Percentiles rank a stretch among this genome's conserved stretches.
These are phyloP conservation scores for Rhizopus arrhizus DNA, from an alignment of 371 early-diverging fungal species.

Conservation along the genomic window DNA sequence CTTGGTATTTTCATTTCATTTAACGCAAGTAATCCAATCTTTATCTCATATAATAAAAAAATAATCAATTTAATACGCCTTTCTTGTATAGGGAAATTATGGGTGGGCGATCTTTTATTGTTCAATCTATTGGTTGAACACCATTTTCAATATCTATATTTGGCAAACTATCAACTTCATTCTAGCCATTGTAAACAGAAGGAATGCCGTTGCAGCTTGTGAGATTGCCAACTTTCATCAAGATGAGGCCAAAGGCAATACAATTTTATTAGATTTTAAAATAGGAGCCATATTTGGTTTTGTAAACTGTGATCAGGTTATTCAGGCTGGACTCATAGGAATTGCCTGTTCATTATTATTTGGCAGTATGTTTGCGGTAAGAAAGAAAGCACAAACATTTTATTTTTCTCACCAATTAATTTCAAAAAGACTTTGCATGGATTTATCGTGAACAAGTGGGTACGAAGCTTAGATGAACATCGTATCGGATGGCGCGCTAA, in stretches of 20 bases:
- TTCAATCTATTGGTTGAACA: constrained; percentile 41
- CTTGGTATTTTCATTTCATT: constrained; percentile 40
- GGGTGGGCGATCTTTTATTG: constrained; percentile 42
- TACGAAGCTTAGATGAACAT: constrained; percentile 12
- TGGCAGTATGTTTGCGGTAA: constrained; percentile 42
- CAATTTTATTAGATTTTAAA: constrained; percentile 42
- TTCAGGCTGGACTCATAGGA: constrained; percentile 46
- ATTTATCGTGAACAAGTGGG: constrained; percentile 14
- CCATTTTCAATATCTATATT: constrained; percentile 30
- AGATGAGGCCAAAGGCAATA: constrained; percentile 23
- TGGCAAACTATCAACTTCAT: constrained; percentile 44
- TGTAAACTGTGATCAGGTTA: constrained; percentile 47
- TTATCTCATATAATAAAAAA: neutral
- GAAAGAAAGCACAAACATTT: neutral
- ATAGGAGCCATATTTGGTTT: constrained; percentile 47
- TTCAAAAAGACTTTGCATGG: constrained; percentile 24
- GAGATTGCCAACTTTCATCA: constrained; percentile 29
- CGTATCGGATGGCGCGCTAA: constrained; percentile 34
- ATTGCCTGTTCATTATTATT: constrained; percentile 40
- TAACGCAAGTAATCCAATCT: constrained; percentile 28
- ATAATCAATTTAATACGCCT: constrained; percentile 3
- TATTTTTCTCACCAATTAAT: neutral
- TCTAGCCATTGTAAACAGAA: constrained; percentile 39
- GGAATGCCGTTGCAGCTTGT: constrained; percentile 34
- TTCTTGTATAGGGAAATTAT: constrained; percentile 33